These are phyloP conservation scores for Amoebophrya sp. DNA, from an alignment of 169 alveolate genomes.

Conservation along the genomic window DNA sequence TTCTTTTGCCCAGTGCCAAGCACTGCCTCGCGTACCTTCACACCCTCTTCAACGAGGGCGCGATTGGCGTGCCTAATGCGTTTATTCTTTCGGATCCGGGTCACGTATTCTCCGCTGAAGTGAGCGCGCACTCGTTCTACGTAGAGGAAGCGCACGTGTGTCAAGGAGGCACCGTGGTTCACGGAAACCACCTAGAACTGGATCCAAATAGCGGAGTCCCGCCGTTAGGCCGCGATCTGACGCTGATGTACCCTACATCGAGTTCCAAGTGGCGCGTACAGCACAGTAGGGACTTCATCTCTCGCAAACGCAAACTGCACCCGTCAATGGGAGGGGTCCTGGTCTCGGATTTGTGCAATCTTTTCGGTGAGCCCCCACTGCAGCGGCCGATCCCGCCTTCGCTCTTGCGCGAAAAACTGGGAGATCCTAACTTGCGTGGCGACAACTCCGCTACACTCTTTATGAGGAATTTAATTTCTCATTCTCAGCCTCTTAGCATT, in stretches of 20 bases:
- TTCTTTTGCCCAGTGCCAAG: background rate
- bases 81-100: background rate
- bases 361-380: background rate
- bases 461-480: too few species aligned
- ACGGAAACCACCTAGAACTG: background rate
- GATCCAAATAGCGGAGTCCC: background rate
- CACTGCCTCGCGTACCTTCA: background rate
- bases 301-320: background rate
- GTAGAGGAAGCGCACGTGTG: background rate
- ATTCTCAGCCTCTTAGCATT: too few species aligned
- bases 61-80: background rate
- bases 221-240: background rate
- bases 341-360: background rate
- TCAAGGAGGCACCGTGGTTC: background rate
- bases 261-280: slow-evolving; percentile 6
- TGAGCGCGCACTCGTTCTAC: background rate
- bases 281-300: background rate
- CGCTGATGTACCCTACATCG: background rate
- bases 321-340: background rate
- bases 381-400: background rate
- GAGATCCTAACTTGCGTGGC: background rate
- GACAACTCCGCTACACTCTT: background rate
- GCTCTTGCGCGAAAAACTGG: background rate
- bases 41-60: background rate
- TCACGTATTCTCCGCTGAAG: background rate